These are phyloP conservation scores for Trametopsis cervina DNA, from an alignment of 768 basidiomycete species.

Conservation along the genomic window DNA sequence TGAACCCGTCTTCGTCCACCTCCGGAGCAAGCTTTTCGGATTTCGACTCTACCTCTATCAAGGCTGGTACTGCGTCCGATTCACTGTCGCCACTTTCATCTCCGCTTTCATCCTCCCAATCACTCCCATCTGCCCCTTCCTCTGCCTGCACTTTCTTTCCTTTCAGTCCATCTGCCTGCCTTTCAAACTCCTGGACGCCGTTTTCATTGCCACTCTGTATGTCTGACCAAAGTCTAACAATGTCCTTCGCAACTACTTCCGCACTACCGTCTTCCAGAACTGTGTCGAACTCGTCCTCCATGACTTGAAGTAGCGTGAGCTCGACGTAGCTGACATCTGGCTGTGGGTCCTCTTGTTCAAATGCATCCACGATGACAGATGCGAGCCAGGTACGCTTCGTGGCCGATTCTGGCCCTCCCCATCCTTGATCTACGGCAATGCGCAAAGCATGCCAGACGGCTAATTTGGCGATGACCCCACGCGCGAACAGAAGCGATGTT, in stretches of 20 bases:
- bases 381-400: constrained; percentile 84
- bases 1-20: constrained; percentile 92
- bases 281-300: constrained; percentile 84
- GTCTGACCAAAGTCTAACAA: constrained; percentile 63
- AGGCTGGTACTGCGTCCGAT: constrained; percentile 46
- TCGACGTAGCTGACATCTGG: constrained; percentile 76
- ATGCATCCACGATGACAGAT: constrained; percentile 71
- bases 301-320: constrained; percentile 72
- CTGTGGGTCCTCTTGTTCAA: constrained; percentile 42
- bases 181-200: constrained; percentile 56
- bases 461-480: constrained; percentile 79
- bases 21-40: constrained; percentile 67
- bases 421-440: constrained; percentile 76
- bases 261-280: constrained; percentile 82
- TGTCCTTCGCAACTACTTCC: constrained; percentile 62
- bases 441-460: constrained; percentile 81
- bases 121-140: constrained; percentile 34
- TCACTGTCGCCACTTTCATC: constrained; percentile 31
- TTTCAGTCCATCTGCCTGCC: constrained; percentile 46
- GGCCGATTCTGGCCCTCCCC: constrained; percentile 73
- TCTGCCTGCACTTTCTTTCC: constrained; percentile 50
- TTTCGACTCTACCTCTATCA: constrained; percentile 38
- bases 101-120: constrained; percentile 41
- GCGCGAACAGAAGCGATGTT: constrained; percentile 68
- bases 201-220: constrained; percentile 38